phyloP scores from a whole-genome alignment of 2,329 filamentous ascomycete species.

The Xylariaceae sp. region DNA sequence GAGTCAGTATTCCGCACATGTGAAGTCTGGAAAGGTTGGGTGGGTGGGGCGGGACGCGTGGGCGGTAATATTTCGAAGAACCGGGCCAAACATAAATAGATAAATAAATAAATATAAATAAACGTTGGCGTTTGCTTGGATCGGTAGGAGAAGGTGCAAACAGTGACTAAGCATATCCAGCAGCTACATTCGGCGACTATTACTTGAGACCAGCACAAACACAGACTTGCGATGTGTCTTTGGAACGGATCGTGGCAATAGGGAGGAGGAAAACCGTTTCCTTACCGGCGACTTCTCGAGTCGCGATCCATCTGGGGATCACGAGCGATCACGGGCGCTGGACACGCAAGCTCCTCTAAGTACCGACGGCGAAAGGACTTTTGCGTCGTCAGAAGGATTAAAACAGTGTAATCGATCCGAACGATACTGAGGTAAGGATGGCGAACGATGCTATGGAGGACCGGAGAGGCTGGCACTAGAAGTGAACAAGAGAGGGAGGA shows the following conservation, averaged over 20 bases:
- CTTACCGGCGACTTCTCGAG: conserved; percentile 31
- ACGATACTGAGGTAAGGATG: too few species aligned
- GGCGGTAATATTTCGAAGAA: neutral
- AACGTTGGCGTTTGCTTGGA: neutral
- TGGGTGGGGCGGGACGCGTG: neutral
- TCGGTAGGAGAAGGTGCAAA: neutral
- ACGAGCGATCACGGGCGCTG: neutral
- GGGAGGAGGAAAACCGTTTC: neutral
- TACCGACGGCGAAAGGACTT: neutral
- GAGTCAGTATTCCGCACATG: neutral
- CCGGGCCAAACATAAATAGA: too few species aligned
- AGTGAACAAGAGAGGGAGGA: neutral
- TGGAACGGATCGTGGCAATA: neutral
- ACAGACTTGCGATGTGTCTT: neutral
- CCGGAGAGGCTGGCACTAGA: too few species aligned
- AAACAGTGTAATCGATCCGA: too few species aligned
- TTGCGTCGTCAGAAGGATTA: neutral
- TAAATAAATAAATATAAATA: too few species aligned
- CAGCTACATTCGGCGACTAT: too few species aligned
- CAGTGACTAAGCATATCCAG: too few species aligned
- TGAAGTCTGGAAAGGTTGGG: neutral
- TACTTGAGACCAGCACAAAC: neutral
- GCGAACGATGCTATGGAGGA: too few species aligned
- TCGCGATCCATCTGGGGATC: conserved; percentile 29
- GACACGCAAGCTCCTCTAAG: too few species aligned